Conservation (phyloP, 2,329 filamentous ascomycete species). For the Calonectria crousiana region DNA sequence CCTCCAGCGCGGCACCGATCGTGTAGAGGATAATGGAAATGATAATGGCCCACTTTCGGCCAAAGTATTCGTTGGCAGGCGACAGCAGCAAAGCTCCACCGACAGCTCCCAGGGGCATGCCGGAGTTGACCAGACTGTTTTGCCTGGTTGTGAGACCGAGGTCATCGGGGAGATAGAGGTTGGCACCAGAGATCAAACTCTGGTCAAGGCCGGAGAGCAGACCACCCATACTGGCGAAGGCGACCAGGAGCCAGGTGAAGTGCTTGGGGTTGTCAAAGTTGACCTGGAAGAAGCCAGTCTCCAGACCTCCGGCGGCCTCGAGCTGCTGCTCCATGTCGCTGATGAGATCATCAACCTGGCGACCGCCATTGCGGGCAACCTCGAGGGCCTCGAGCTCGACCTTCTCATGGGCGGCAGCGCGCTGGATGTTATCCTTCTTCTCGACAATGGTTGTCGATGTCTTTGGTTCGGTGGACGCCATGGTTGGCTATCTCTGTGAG, state of each 20-base stretch:
- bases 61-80: conserved; percentile 75
- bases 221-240: conserved; percentile 81
- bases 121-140: conserved; percentile 76
- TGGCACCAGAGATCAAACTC: conserved; percentile 78
- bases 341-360: conserved; percentile 55
- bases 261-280: conserved; percentile 69
- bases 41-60: conserved; percentile 76
- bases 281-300: conserved; percentile 63
- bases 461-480: conserved; percentile 32
- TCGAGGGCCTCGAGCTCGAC: conserved; percentile 51
- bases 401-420: conserved; percentile 42
- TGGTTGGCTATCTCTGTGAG: conserved; percentile 13
- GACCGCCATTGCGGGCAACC: conserved; percentile 48
- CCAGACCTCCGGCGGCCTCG: conserved; percentile 46
- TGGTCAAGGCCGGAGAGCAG: conserved; percentile 80
- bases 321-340: conserved; percentile 57
- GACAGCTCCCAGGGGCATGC: conserved; percentile 79
- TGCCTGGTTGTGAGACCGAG: conserved; percentile 67
- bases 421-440: conserved; percentile 37
- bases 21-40: conserved; percentile 78
- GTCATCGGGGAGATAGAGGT: conserved; percentile 73
- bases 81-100: conserved; percentile 76
- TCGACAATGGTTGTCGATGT: conserved; percentile 39
- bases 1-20: conserved; percentile 75
- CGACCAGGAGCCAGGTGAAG: conserved; percentile 77